Evolutionary conservation across 2,329 filamentous ascomycete genomes (phyloP).

Genomic region (Hypocreales sp.): DNA sequence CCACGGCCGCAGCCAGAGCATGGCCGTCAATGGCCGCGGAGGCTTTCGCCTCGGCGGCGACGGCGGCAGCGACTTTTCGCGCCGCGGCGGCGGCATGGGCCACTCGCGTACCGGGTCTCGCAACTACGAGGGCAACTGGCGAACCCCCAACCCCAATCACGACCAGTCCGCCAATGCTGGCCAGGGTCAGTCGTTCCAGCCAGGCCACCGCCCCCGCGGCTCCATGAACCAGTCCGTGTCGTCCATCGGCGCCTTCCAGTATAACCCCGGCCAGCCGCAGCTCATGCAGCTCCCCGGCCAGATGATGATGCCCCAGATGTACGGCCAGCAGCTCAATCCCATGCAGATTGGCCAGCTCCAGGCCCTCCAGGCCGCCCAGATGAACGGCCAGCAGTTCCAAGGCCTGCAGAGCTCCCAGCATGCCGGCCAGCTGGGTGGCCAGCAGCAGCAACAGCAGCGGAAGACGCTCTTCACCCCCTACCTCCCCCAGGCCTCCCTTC

Average conservation of each 20-base stretch:
- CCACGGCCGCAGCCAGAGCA: conserved; percentile 76
- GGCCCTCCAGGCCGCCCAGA: conserved; percentile 76
- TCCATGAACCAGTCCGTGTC: conserved; percentile 81
- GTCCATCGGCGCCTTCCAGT: conserved; percentile 76
- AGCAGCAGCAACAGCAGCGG: conserved; percentile 73
- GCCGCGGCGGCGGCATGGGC: conserved; percentile 43
- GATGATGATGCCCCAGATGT: conserved; percentile 76
- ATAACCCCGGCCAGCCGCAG: conserved; percentile 65
- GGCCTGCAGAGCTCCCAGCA: conserved; percentile 58
- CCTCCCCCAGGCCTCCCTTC: conserved; percentile 83
- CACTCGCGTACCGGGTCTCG: conserved; percentile 74
- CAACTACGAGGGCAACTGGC: conserved; percentile 98
- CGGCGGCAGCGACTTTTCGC: conserved; percentile 47
- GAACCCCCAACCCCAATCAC: conserved; percentile 57
- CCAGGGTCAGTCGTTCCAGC: conserved; percentile 66
- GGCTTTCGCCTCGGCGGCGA: conserved; percentile 51
- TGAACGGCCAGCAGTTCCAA: conserved; percentile 62
- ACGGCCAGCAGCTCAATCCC: conserved; percentile 75
- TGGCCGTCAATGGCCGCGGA: conserved; percentile 62
- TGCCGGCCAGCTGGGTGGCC: conserved; percentile 46
- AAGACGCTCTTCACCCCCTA: conserved; percentile 99
- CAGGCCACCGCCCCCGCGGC: conserved; percentile 72
- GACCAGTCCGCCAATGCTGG: conserved; percentile 31
- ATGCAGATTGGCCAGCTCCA: conserved; percentile 84
- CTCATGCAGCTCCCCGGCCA: conserved; percentile 75